Evolutionary conservation across 129 eudicot species (phyloP).

Genomic region (Solidago caesia): DNA sequence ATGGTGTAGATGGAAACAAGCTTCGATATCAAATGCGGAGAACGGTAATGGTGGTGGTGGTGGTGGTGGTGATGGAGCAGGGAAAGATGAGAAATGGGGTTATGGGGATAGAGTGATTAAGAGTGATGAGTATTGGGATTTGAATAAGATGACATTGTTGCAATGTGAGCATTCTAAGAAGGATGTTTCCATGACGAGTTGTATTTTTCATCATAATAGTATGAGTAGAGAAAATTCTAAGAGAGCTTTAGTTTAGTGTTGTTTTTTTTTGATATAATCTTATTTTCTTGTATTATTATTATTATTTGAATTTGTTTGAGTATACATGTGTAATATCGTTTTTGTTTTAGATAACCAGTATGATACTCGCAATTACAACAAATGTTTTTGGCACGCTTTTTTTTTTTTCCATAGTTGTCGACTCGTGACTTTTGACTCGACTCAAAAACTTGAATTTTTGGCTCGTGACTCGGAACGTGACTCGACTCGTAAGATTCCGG

Average conservation of each 20-base stretch:
- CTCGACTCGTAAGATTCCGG: too few relatives aligned
- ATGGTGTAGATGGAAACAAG: constrained; percentile 87
- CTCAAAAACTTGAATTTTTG: too few relatives aligned
- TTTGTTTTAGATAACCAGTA: too few relatives aligned
- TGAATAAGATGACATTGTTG: constrained; percentile 42
- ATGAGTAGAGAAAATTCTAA: constrained; percentile 37
- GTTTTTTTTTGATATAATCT: not conserved
- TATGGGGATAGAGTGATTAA: constrained; percentile 51
- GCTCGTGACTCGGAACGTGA: too few relatives aligned
- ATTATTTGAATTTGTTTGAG: not conserved
- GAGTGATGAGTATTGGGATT: constrained; percentile 58
- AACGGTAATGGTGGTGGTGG: constrained; percentile 1
- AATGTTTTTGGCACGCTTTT: too few relatives aligned
- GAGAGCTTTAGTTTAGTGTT: constrained; percentile 35
- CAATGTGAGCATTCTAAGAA: constrained; percentile 39
- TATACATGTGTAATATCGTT: not conserved
- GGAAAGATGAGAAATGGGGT: constrained; percentile 61
- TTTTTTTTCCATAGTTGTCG: too few relatives aligned
- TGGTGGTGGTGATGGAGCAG: constrained; percentile 33
- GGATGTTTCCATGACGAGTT: constrained; percentile 33
- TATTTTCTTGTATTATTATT: not conserved
- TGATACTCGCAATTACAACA: too few relatives aligned
- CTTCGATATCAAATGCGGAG: constrained; percentile 62
- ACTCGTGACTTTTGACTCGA: too few relatives aligned
- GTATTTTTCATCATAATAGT: constrained; percentile 42